Evolutionary conservation across 2,329 filamentous ascomycete genomes (phyloP).

Genomic region (Alternaria ventricosa): DNA sequence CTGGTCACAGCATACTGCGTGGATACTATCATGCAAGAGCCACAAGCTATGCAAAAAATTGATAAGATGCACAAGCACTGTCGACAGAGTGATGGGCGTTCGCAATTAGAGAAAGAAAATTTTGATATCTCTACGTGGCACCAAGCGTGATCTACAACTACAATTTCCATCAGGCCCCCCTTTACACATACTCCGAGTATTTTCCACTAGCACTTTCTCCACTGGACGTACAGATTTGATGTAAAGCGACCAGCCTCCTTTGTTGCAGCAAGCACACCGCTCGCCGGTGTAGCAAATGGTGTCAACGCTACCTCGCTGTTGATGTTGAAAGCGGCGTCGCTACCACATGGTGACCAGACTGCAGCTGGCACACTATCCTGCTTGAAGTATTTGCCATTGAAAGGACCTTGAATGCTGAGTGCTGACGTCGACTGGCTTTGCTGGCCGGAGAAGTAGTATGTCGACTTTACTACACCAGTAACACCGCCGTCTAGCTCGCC

Average conservation of each 20-base stretch:
- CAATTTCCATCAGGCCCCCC: not conserved
- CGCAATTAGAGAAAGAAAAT: not conserved
- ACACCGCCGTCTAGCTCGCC: slow-evolving; percentile 45
- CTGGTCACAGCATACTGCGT: not conserved
- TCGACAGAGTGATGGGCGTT: not conserved
- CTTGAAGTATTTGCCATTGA: slow-evolving; percentile 53
- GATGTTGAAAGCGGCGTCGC: slow-evolving; percentile 38
- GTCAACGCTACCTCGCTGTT: slow-evolving; percentile 40
- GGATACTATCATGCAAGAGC: not conserved
- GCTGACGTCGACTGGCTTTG: slow-evolving; percentile 31
- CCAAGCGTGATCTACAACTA: not conserved
- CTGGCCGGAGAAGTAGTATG: slow-evolving; percentile 47
- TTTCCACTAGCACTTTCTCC: slow-evolving; percentile 39
- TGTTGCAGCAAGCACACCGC: slow-evolving; percentile 34
- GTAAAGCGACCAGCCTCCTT: slow-evolving; percentile 37
- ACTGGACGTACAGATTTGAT: slow-evolving; percentile 38
- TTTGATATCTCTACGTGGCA: not conserved
- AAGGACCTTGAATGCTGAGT: slow-evolving; percentile 49
- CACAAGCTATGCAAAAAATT: not conserved
- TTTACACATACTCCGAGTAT: not conserved
- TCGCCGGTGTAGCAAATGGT: slow-evolving; percentile 24
- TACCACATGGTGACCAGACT: slow-evolving; percentile 42
- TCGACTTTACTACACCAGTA: slow-evolving; percentile 42
- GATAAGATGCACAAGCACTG: not conserved
- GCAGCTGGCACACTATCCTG: slow-evolving; percentile 47